phyloP scores from a whole-genome alignment of 176 grass and related monocot genomes.

The Themeda triandra region DNA sequence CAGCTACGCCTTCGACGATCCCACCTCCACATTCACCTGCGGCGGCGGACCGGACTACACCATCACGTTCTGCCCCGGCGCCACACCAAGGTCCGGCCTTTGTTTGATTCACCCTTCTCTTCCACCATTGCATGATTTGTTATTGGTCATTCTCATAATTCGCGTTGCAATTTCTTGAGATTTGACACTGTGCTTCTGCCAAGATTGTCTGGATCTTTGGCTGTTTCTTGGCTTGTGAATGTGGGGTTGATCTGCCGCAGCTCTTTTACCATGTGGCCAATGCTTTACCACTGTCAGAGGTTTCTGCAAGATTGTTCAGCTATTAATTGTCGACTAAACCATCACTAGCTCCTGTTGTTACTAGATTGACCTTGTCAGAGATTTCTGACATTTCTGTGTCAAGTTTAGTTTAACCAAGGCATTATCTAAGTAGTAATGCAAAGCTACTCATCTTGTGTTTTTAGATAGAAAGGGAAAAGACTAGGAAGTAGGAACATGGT shows the following conservation, averaged over 20 bases:
- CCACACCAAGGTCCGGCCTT: conserved; percentile 45
- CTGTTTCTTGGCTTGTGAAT: conserved; percentile 21
- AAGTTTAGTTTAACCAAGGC: not conserved
- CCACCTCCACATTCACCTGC: conserved; percentile 92
- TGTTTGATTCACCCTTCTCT: not conserved
- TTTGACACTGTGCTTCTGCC: not conserved
- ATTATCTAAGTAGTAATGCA: not conserved
- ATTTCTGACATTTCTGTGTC: not conserved
- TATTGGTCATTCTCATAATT: not conserved
- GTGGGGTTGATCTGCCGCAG: conserved; percentile 1
- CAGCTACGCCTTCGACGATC: conserved; percentile 97
- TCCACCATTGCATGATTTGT: not conserved
- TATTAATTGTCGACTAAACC: not conserved
- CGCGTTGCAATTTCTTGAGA: not conserved
- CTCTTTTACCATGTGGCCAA: not conserved
- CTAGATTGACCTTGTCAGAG: not conserved
- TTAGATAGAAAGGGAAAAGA: not conserved
- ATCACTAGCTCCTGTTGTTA: not conserved
- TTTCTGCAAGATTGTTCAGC: not conserved
- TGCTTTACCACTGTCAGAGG: not conserved
- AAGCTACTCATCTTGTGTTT: not conserved
- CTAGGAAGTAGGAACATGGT: not conserved
- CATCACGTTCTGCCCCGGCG: conserved; percentile 81
- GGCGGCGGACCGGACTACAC: conserved; percentile 61
- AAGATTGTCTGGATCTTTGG: not conserved